Conservation (phyloP, 2,329 filamentous ascomycete species). For the Microcyclospora tardicrescens region DNA sequence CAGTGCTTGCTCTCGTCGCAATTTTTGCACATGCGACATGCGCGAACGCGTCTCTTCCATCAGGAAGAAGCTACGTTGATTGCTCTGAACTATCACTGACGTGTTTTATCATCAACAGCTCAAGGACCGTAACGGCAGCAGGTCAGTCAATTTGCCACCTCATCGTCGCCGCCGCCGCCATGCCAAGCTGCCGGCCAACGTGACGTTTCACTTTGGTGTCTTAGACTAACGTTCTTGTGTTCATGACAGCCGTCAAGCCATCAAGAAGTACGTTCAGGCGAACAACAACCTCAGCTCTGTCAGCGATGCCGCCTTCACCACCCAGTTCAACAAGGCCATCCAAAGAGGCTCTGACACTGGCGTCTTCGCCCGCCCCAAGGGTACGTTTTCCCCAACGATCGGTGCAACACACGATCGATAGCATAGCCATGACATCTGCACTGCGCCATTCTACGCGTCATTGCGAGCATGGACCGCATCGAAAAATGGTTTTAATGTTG, state of each 20-base stretch:
- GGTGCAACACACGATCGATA: constrained; percentile 5
- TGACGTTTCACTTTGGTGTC: constrained; percentile 6
- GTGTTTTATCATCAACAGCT: constrained; percentile 39
- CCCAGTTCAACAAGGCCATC: constrained; percentile 76
- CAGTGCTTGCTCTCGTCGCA: constrained; percentile 1
- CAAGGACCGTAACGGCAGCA: constrained; percentile 58
- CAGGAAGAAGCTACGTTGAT: no score
- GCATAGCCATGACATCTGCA: constrained; percentile 3
- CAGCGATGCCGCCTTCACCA: constrained; percentile 48
- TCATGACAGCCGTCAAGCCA: constrained; percentile 48
- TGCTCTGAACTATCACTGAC: constrained; percentile 33
- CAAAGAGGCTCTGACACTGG: constrained; percentile 74
- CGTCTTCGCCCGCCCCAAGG: constrained; percentile 81
- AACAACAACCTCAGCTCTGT: constrained; percentile 52
- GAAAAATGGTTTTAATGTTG: no score
- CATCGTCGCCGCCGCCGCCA: constrained; percentile 13
- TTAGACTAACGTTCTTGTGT: constrained; percentile 14
- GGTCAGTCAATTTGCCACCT: constrained; percentile 38
- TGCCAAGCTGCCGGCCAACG: constrained; percentile 4
- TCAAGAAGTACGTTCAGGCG: constrained; percentile 62
- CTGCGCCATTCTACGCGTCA: constrained; percentile 4
- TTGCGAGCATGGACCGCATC: not conserved
- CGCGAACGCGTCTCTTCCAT: no score
- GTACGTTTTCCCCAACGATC: constrained; percentile 39
- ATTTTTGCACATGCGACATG: not conserved